Base-by-base conservation (phyloP, 2,329 filamentous ascomycete species). In the Fusarium sp. region DNA sequence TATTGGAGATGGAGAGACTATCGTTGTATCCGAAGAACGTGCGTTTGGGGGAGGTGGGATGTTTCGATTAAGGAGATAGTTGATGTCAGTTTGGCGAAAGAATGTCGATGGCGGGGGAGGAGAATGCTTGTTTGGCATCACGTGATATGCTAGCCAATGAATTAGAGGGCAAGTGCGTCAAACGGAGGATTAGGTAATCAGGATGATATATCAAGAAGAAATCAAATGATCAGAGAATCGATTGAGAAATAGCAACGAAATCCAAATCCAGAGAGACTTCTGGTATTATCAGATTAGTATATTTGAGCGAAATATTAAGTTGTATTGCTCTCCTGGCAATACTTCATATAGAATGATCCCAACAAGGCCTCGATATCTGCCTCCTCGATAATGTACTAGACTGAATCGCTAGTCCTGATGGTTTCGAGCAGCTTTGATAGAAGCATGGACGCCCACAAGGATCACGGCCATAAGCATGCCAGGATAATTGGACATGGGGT, bases 21-120 rank as follows among this genome's bases (percentile, higher is more conserved):
- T 79, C 78, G 78, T 79, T 79, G 78, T 80, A 80, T 75, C 77
- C 78, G 78, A 78, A 72, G 74, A 47, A 69, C 63, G 67, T 70
- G 69, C 69, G 66, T 63, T 67, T 67, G 66, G 49, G 67, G 51
- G 63, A 67, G 70, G 71, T 71, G 73, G 72, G 70, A 77, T 77
- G 74, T 71, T 79, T 78, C 77, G 72, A 77, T 77, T 77, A 78
- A 75, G 72, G 75, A 74, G 71, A 73, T 63, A 72, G 67, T 70
- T 59, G 63, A 57, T 63, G 69, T 49, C 51, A 36, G 43, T 65
- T 67, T 54, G 61, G 58, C 58, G 70, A 66, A 53, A 58, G 71
- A 75, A 76, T 72, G 69, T 73, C 62, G 69, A 69, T 74, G 72
- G 74, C 74, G 74, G 74, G 75, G 74, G 65, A 59, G 62, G 67